A percentile compares a stretch with the other conserved stretches of the same genome.
Conservation (phyloP, 1,139 yeast species). For the Pichia sp. region DNA sequence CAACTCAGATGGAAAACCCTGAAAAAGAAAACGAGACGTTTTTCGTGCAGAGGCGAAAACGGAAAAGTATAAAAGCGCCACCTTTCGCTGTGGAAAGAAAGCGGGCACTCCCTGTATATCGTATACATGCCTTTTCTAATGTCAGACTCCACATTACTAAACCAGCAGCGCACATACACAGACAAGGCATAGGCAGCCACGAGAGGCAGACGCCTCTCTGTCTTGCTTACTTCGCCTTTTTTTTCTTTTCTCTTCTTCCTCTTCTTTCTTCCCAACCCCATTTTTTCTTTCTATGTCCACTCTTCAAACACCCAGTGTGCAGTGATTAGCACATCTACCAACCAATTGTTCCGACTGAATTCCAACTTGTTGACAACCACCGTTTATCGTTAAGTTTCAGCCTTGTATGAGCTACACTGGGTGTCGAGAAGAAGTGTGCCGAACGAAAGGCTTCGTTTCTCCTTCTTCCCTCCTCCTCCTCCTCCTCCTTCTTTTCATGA, state of each 20-base stretch:
- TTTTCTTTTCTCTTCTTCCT: not conserved
- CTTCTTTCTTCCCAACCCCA: not conserved
- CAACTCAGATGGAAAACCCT: not conserved
- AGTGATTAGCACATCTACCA: constrained; percentile 50
- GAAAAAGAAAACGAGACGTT: constrained; percentile 6
- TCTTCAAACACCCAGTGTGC: constrained; percentile 30
- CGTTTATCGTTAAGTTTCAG: constrained; percentile 77
- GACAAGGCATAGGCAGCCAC: not conserved
- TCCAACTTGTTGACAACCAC: constrained; percentile 62
- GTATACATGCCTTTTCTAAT: too few relatives aligned
- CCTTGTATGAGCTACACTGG: constrained; percentile 66
- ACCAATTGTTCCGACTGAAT: constrained; percentile 85
- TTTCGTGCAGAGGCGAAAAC: not conserved
- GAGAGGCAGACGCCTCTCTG: not conserved
- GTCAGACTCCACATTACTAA: not conserved
- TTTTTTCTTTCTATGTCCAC: not conserved
- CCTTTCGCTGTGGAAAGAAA: not conserved
- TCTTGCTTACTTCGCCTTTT: not conserved
- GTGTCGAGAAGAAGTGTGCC: not conserved
- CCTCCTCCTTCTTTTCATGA: constrained; percentile 43
- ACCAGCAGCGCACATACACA: too few relatives aligned
- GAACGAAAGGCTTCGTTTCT: not conserved
- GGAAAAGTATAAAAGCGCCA: not conserved
- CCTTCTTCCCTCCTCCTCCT: constrained; percentile 18
- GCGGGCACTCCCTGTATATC: not conserved